Evolutionary conservation across 2,329 filamentous ascomycete species (phyloP).

Genomic region (Penicillium sp.): DNA sequence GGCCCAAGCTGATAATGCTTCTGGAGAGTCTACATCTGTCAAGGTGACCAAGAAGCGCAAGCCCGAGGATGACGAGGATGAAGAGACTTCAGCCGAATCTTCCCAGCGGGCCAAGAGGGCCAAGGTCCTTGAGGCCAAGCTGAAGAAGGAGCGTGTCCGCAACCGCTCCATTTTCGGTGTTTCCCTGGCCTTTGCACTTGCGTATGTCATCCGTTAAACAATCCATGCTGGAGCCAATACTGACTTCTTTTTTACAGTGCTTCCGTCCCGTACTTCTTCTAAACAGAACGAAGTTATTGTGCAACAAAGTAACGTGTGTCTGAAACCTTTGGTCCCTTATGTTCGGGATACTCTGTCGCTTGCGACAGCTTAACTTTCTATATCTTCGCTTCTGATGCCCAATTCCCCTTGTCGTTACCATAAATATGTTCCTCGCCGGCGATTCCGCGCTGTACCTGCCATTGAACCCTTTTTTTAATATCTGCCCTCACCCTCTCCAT

Average conservation of each 20-base stretch:
- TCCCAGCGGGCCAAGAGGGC: constrained; percentile 66
- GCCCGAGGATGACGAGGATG: constrained; percentile 57
- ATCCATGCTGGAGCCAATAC: constrained; percentile 2
- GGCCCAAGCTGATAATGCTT: constrained; percentile 40
- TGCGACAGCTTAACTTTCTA: constrained; percentile 3
- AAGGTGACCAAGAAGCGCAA: constrained; percentile 64
- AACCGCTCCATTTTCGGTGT: constrained; percentile 82
- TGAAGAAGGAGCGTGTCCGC: constrained; percentile 81
- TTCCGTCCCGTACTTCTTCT: constrained; percentile 49
- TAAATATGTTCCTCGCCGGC: constrained; percentile 27
- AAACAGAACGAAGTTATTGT: constrained; percentile 6
- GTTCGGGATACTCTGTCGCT: constrained; percentile 3
- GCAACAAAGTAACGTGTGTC: not conserved
- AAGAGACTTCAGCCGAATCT: constrained; percentile 37
- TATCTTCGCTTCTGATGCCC: constrained; percentile 12
- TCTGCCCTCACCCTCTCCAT: not conserved
- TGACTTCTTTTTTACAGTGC: constrained; percentile 34
- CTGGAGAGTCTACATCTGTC: constrained; percentile 31
- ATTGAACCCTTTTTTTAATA: constrained; percentile 20
- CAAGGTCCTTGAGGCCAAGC: constrained; percentile 65
- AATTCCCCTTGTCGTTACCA: constrained; percentile 26
- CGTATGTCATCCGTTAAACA: constrained; percentile 59
- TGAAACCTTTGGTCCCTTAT: not conserved
- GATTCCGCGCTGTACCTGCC: constrained; percentile 16
- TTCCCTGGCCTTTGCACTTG: constrained; percentile 79